phyloP scores from a whole-genome alignment of 2,329 filamentous ascomycete species.

The Neonectria ditissima region DNA sequence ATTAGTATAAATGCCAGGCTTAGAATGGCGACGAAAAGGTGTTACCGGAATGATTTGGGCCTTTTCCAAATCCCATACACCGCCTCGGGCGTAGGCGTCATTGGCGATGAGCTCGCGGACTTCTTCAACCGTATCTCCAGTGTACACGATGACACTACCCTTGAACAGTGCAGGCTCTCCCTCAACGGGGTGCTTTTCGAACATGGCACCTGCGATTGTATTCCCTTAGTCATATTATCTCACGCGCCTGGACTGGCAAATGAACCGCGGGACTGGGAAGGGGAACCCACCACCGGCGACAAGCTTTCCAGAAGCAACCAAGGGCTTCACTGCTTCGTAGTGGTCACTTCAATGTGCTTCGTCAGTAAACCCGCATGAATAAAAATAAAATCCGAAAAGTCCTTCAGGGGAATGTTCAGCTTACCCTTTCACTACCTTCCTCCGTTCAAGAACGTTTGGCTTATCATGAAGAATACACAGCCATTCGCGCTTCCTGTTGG shows the following conservation, averaged over 20 bases:
- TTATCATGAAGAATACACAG: slow-evolving; percentile 26
- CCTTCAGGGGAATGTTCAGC: too few species aligned
- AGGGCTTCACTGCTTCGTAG: slow-evolving; percentile 33
- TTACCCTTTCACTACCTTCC: slow-evolving; percentile 26
- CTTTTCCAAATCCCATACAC: slow-evolving; percentile 42
- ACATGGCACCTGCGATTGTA: slow-evolving; percentile 19
- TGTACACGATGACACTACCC: slow-evolving; percentile 28
- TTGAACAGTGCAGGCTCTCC: slow-evolving; percentile 27
- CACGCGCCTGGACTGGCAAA: not conserved
- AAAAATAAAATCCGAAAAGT: too few species aligned
- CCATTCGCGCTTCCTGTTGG: slow-evolving; percentile 20
- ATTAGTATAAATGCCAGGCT: not conserved
- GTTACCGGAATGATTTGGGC: slow-evolving; percentile 39
- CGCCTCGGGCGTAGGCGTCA: slow-evolving; percentile 36
- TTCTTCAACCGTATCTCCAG: slow-evolving; percentile 17
- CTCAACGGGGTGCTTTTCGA: slow-evolving; percentile 30
- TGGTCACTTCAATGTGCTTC: slow-evolving; percentile 9
- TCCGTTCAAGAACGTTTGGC: slow-evolving; percentile 20
- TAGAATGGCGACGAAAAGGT: not conserved
- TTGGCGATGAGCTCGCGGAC: slow-evolving; percentile 36
- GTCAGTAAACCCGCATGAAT: too few species aligned
- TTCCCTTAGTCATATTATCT: not conserved
- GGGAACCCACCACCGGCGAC: slow-evolving; percentile 29
- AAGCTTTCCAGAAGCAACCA: slow-evolving; percentile 33
- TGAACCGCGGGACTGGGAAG: too few species aligned